Evolutionary conservation across 2,329 filamentous ascomycete species (phyloP), one percentile per base, ranked within the genome.

Genomic region (Penicillium brevicompactum): DNA sequence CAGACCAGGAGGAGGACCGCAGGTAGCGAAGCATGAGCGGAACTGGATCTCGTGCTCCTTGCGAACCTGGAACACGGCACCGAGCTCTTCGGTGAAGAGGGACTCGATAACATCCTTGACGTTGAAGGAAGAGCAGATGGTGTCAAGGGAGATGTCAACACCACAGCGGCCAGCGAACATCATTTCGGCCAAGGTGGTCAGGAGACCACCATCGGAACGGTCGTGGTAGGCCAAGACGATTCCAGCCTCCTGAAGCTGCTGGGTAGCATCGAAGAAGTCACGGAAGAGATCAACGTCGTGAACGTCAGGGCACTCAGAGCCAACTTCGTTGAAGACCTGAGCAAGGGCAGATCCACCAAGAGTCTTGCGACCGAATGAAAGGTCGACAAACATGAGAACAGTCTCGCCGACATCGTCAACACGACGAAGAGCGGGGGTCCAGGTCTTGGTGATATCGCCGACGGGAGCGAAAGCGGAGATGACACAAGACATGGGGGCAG

Each of bases 151-250:
- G 56, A 97, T 81, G 64, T 95, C 90, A 30, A 91, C 83, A 58
- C 93, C 94, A 67, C 90, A 95, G 53, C 92, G 89, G 27, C 94
- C 94, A 31, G 94, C 93, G 72, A 97, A 97, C 86, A 96, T 95
- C 94, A 97, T 97, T 76, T 99, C 94, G 2, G 87, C 90, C 32
- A 97, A 78, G 5, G 93, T 92, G 1, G 93, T 94, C 70, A 97
- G 85, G 9, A 97, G 80, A 67, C 94, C 94, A 73, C 93, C 94
- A 72, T 97, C 93, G 0, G 92, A 97, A 45, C 90, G 84, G 74
- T 97, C 94, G 72, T 97, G 94, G 72, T 97, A 97, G 3, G 93
- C 93, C 21, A 97, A 84, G 10, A 97, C 92, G 56, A 90, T 83
- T 22, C 83, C 84, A 27, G 83, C 77, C 62, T 90, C 84, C 64